Conservation (phyloP, 176 grass and related monocot genomes). For the Triticum urartu region DNA sequence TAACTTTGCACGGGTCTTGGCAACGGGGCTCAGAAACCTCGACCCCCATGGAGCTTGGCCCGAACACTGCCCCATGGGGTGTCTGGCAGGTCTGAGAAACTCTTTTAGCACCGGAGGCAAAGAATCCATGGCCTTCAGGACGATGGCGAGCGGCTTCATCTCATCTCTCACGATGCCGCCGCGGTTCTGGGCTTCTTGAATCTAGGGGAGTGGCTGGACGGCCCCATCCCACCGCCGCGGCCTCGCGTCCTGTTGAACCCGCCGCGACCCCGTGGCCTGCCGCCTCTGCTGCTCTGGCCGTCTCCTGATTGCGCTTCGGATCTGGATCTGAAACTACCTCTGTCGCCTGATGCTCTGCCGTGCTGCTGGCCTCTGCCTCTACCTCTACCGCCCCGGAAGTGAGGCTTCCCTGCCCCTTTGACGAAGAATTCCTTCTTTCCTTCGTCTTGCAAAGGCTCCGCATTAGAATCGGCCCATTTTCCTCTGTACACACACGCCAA, state of each 20-base stretch:
- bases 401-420: neutral
- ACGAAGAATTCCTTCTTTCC: conserved; percentile 48
- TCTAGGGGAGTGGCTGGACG: neutral
- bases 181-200: conserved; percentile 42
- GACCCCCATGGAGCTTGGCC: no score
- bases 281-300: neutral
- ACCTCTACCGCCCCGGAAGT: neutral
- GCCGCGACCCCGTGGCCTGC: neutral
- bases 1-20: no score
- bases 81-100: neutral
- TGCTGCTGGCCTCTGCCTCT: neutral
- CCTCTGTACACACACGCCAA: conserved; percentile 30
- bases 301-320: conserved; percentile 14
- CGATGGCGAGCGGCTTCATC: neutral
- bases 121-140: neutral
- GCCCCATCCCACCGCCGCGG: neutral
- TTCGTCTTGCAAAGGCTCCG: conserved; percentile 24
- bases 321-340: conserved; percentile 19
- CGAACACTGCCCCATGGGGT: no score
- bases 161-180: neutral
- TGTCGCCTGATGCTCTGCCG: neutral
- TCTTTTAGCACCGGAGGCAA: neutral
- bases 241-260: conserved; percentile 6
- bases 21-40: no score
- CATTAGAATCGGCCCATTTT: conserved; percentile 24